Evolutionary conservation across 352 stramenopile genomes (phyloP).

Genomic region (Phytophthora sp.): DNA sequence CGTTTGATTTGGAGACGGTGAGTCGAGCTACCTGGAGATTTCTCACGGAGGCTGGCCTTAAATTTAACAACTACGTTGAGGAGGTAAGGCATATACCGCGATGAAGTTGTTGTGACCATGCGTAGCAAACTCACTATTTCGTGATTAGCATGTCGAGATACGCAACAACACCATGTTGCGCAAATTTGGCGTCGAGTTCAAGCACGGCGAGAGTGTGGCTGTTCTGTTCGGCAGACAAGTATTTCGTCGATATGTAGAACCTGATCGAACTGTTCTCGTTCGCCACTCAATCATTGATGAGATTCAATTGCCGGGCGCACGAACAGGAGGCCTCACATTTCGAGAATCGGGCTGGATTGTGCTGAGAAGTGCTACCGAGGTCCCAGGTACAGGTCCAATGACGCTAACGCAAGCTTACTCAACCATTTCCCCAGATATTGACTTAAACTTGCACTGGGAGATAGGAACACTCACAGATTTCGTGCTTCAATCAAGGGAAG

Average conservation of each 20-base stretch:
- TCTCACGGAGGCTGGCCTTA: neutral
- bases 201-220: constrained; percentile 8
- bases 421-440: constrained; percentile 21
- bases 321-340: constrained; percentile 31
- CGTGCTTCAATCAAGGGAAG: constrained; percentile 32
- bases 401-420: constrained; percentile 30
- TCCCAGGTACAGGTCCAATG: neutral
- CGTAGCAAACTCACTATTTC: too few relatives aligned
- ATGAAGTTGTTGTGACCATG: too few relatives aligned
- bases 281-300: constrained; percentile 36
- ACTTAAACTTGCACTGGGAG: constrained; percentile 32
- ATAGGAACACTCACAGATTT: constrained; percentile 46
- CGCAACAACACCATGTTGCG: constrained; percentile 29
- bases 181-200: constrained; percentile 30
- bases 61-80: neutral
- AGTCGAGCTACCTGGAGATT: neutral
- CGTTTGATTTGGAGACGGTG: neutral
- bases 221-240: constrained; percentile 25
- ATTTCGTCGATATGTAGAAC: constrained; percentile 21
- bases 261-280: constrained; percentile 28
- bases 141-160: constrained; percentile 35
- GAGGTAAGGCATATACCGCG: too few relatives aligned
- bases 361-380: constrained; percentile 2
- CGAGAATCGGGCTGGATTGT: constrained; percentile 39
- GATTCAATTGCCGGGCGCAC: constrained; percentile 23